Conservation (phyloP, 805 yeast genomes). For the Candida lessepsii region DNA sequence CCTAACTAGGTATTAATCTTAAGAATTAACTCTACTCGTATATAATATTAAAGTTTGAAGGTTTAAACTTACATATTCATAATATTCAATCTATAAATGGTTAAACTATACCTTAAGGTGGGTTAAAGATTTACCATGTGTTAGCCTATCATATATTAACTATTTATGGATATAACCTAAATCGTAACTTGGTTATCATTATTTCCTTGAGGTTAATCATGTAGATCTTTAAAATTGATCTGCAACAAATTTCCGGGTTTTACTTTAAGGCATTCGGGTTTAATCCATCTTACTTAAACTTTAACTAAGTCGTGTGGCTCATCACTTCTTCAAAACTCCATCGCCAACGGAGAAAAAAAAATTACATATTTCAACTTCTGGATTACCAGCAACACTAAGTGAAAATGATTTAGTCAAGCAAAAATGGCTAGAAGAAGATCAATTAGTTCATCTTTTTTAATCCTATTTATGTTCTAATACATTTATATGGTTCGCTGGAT, state of each 20-base stretch:
- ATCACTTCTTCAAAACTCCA: background rate
- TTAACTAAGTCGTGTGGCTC: conserved; percentile 8
- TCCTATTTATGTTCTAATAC: conserved; percentile 19
- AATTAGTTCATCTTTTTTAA: conserved; percentile 30
- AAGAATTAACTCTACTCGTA: background rate
- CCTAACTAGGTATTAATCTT: background rate
- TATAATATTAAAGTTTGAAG: background rate
- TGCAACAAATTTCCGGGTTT: too few relatives aligned
- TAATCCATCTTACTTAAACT: conserved; percentile 3
- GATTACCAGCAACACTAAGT: conserved; percentile 48
- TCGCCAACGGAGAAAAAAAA: conserved; percentile 3
- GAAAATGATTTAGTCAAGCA: conserved; percentile 42
- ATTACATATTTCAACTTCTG: conserved; percentile 26
- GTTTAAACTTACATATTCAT: background rate
- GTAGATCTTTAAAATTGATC: too few relatives aligned
- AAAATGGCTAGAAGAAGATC: conserved; percentile 50
- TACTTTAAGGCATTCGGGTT: conserved; percentile 1
- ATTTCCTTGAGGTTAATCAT: too few relatives aligned
- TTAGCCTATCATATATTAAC: too few relatives aligned
- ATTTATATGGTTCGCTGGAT: conserved; percentile 42
- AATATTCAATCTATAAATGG: too few relatives aligned
- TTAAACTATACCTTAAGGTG: too few relatives aligned
- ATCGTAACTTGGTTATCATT: too few relatives aligned
- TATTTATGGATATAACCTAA: too few relatives aligned
- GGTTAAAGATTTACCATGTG: too few relatives aligned